Evolutionary conservation across 2,329 filamentous ascomycete species (phyloP).

Genomic region (Calonectria henricotiae): DNA sequence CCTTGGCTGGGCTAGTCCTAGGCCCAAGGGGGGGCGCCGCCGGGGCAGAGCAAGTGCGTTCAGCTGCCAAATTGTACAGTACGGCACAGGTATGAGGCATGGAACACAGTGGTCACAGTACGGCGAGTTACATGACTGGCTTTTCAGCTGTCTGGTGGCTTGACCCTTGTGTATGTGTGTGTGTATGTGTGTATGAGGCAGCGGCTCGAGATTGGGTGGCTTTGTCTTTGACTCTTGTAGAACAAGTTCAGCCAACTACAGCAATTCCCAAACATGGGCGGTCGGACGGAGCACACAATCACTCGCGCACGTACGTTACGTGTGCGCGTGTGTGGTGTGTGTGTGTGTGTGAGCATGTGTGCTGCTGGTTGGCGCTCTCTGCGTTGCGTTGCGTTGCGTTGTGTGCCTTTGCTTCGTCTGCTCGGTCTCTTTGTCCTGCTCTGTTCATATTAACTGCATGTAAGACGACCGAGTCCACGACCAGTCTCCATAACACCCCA

Average conservation of each 20-base stretch:
- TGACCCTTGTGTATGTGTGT: background rate
- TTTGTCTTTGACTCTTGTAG: slow-evolving; percentile 10
- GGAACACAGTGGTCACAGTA: slow-evolving; percentile 14
- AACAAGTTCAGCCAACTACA: background rate
- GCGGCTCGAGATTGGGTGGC: slow-evolving; percentile 20
- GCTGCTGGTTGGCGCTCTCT: slow-evolving; percentile 1
- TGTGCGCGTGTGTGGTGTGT: background rate
- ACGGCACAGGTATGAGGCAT: background rate
- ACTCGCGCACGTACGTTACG: background rate
- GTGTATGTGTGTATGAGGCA: slow-evolving; percentile 4
- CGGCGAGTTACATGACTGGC: slow-evolving; percentile 17
- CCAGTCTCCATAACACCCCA: background rate
- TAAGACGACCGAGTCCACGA: slow-evolving; percentile 9
- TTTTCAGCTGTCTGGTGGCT: slow-evolving; percentile 21
- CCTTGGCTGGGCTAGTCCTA: slow-evolving; percentile 21
- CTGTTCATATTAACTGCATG: slow-evolving; percentile 13
- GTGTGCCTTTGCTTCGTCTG: slow-evolving; percentile 7
- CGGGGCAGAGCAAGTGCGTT: slow-evolving; percentile 18
- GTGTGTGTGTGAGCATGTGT: background rate
- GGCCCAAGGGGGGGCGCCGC: slow-evolving; percentile 17
- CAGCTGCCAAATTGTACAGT: slow-evolving; percentile 23
- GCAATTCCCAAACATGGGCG: slow-evolving; percentile 10
- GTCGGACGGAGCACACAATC: background rate
- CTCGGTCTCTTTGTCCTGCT: background rate
- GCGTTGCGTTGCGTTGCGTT: background rate